These are phyloP conservation scores for Malus hybrid DNA, from an alignment of 331 rosid species.

Conservation along the genomic window DNA sequence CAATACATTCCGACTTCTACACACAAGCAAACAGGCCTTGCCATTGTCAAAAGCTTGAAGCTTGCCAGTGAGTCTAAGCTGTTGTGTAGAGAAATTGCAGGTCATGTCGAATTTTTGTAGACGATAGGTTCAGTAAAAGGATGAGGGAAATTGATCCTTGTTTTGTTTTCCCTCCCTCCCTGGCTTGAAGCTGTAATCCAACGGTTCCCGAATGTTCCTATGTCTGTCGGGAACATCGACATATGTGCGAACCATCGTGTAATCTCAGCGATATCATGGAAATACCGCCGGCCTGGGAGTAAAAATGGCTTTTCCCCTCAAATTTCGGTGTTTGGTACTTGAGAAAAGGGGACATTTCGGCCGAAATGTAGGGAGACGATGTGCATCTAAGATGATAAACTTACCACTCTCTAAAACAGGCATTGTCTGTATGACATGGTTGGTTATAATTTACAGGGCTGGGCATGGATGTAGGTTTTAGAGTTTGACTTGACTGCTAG, in stretches of 20 bases:
- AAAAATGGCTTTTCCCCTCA: too few species aligned
- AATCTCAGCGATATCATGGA: too few species aligned
- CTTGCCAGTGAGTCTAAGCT: conserved; percentile 69
- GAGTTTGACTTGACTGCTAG: not conserved
- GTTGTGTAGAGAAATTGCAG: conserved; percentile 71
- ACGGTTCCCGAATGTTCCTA: not conserved
- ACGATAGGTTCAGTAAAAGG: conserved; percentile 12
- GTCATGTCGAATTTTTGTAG: conserved; percentile 64
- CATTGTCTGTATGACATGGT: not conserved
- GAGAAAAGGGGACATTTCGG: too few species aligned
- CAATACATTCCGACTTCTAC: conserved; percentile 56
- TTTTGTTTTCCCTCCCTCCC: not conserved
- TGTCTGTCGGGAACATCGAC: too few species aligned
- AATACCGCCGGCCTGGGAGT: too few species aligned
- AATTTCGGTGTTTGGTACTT: too few species aligned
- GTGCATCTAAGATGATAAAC: not conserved
- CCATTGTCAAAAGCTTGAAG: conserved; percentile 59
- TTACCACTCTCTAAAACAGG: not conserved
- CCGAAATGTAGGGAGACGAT: not conserved
- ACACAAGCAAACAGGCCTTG: conserved; percentile 70
- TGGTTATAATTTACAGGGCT: not conserved
- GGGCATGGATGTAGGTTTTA: not conserved
- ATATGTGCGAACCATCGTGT: too few species aligned
- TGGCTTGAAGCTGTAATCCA: not conserved
- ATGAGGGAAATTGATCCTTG: conserved; percentile 16